Conservation (phyloP, 352 stramenopile genomes). For the Pythium diclinum region DNA sequence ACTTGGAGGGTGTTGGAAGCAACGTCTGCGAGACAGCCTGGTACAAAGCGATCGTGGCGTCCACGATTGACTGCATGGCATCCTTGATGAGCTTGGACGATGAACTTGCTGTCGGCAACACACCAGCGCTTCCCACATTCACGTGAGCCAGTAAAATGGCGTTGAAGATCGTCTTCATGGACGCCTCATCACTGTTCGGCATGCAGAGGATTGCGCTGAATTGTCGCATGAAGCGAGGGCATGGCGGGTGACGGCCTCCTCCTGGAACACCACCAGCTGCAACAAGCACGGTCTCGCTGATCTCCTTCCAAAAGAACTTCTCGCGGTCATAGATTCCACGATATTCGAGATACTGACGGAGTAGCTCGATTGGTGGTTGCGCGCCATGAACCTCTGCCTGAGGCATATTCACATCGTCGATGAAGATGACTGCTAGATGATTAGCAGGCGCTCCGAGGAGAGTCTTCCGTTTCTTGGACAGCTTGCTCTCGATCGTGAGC, state of each 20-base stretch:
- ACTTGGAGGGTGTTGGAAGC: constrained; percentile 76
- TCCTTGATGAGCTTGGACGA: constrained; percentile 49
- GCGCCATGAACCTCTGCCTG: constrained; percentile 64
- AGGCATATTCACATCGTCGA: constrained; percentile 93
- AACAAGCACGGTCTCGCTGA: constrained; percentile 63
- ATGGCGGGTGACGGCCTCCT: constrained; percentile 53
- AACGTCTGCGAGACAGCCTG: constrained; percentile 46
- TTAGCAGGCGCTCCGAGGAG: constrained; percentile 82
- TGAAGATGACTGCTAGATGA: constrained; percentile 68
- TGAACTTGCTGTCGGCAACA: constrained; percentile 8
- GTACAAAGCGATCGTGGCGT: constrained; percentile 65
- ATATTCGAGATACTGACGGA: constrained; percentile 70
- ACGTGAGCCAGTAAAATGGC: constrained; percentile 76
- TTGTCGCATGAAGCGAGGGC: constrained; percentile 62
- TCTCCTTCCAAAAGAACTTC: constrained; percentile 82
- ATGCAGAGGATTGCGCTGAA: constrained; percentile 69
- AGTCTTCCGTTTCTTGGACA: constrained; percentile 91
- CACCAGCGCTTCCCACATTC: not conserved
- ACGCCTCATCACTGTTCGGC: constrained; percentile 60
- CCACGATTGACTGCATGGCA: constrained; percentile 45
- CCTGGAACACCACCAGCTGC: constrained; percentile 57
- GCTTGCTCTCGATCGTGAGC: constrained; percentile 86
- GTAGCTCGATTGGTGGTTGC: constrained; percentile 74
- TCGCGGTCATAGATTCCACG: constrained; percentile 79
- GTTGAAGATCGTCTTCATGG: constrained; percentile 89